A percentile compares a stretch with the other conserved stretches of the same genome.
phyloP scores from a whole-genome alignment of 2,329 filamentous ascomycete genomes.

The Beauveria rudraprayagi region DNA sequence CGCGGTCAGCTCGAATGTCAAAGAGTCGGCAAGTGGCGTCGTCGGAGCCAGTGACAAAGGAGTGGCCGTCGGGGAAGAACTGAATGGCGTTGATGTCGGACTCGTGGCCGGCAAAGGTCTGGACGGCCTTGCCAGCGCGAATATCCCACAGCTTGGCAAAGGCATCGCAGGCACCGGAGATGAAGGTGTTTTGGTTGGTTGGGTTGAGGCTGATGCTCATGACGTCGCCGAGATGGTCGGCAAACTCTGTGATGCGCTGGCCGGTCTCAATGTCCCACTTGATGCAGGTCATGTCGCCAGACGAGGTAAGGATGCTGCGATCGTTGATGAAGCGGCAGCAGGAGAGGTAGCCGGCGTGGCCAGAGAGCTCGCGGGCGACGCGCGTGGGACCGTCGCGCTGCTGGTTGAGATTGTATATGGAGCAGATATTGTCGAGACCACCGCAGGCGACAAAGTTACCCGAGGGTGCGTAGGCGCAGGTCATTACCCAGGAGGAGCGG shows the following conservation, averaged over 20 bases:
- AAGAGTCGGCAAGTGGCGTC: conserved; percentile 96
- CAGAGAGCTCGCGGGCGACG: conserved; percentile 89
- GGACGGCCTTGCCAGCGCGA: conserved; percentile 92
- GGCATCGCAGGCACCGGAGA: conserved; percentile 97
- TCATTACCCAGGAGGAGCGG: conserved; percentile 99
- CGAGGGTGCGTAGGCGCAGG: conserved; percentile 95
- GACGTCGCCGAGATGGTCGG: conserved; percentile 94
- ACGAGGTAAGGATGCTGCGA: conserved; percentile 93
- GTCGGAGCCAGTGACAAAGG: conserved; percentile 95
- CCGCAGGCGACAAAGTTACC: conserved; percentile 98
- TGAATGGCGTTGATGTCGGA: conserved; percentile 99
- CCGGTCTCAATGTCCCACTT: conserved; percentile 99
- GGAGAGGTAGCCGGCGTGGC: conserved; percentile 92
- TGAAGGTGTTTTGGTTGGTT: conserved; percentile 97
- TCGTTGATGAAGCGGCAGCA: conserved; percentile 99
- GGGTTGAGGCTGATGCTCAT: conserved; percentile 99
- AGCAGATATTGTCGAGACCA: conserved; percentile 98
- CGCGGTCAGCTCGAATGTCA: conserved; percentile 90
- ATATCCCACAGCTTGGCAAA: conserved; percentile 99
- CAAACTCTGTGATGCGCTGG: conserved; percentile 94
- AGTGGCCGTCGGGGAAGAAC: conserved; percentile 98
- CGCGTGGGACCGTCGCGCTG: conserved; percentile 91
- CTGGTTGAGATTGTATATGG: conserved; percentile 97
- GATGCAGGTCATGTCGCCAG: conserved; percentile 99
- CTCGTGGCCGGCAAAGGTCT: conserved; percentile 97